These are phyloP conservation scores for Saturnispora ahearnii DNA, from an alignment of 805 yeast species.

Conservation along the genomic window DNA sequence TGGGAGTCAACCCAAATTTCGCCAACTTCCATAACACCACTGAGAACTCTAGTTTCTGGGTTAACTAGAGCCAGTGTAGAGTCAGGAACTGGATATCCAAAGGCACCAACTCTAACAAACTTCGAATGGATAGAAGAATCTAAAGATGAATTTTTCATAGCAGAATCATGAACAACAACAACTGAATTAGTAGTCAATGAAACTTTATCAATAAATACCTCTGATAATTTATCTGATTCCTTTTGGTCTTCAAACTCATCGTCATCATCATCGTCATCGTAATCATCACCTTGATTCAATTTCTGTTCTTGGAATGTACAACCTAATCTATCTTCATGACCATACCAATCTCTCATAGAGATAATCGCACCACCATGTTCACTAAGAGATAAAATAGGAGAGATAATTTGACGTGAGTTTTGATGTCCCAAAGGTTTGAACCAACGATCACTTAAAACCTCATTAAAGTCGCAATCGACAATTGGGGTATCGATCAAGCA, in stretches of 20 bases:
- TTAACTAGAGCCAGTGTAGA: slow-evolving; percentile 90
- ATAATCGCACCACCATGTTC: slow-evolving; percentile 97
- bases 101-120: slow-evolving; percentile 71
- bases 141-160: slow-evolving; percentile 41
- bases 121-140: slow-evolving; percentile 12
- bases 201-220: slow-evolving; percentile 62
- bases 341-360: slow-evolving; percentile 86
- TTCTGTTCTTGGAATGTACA: slow-evolving; percentile 31
- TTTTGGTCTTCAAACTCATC: slow-evolving; percentile 16
- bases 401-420: slow-evolving; percentile 63
- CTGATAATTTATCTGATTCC: slow-evolving; percentile 40
- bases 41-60: slow-evolving; percentile 76
- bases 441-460: slow-evolving; percentile 83
- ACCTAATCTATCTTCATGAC: slow-evolving; percentile 56
- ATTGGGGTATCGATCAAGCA: slow-evolving; percentile 82
- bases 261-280: slow-evolving; percentile 21
- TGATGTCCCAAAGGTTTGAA: slow-evolving; percentile 81
- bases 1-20: slow-evolving; percentile 98
- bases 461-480: slow-evolving; percentile 89
- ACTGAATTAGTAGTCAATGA: slow-evolving; percentile 67
- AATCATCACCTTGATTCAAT: slow-evolving; percentile 26
- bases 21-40: slow-evolving; percentile 74
- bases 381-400: slow-evolving; percentile 80
- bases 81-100: slow-evolving; percentile 92
- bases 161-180: slow-evolving; percentile 51